Evolutionary conservation across 2,329 filamentous ascomycete genomes (phyloP), one percentile per base, ranked within the genome.

Genomic region (Fusarium humuli): DNA sequence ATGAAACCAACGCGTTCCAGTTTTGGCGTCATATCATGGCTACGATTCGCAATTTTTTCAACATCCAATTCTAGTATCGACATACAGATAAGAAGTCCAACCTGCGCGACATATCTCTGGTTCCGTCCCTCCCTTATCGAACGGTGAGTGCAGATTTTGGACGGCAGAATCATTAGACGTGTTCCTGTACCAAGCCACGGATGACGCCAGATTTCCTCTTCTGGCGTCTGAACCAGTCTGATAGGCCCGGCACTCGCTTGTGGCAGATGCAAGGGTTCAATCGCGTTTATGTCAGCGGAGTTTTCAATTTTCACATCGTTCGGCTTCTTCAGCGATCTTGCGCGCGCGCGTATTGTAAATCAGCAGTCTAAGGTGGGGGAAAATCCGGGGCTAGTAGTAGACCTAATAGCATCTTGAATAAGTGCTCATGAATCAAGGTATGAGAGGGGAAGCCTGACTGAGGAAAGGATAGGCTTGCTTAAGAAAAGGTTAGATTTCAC

Each of bases 281-380:
- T 13, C 37, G 25, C 45, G 40, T 54, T 55, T 57, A 50, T 54
- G 53, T 65, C 34, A 68, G 64, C 64, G 25, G 18, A 18, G 20
- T 30, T 30, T 20, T 23, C 6, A 25, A 18, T 27, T 11, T 14
- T 37, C 20, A 10, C 11, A n/a, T 16, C 13, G 4, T 25, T 65
- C 30, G 53, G 45, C 29, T 34, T n/a, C 46, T 42, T 61, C 30
- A 42, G 50, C n/a, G 9, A 50, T 50, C 29, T 58, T 6, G 34
- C 16, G 20, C 46, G 61, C 62, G 61, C 61, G 62, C 40, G 62
- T 52, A 65, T 65, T 65, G 60, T 34, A 27, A 65, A 65, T 65
- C 53, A 47, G 12, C 2, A 20, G 23, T 48, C 20, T 40, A 25
- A 25, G 18, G 34, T 37, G 34, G 34, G 34, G 34, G n/a, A 7